Evolutionary conservation across 495 filamentous ascomycete species (phyloP), one percentile per base, ranked within the genome.

Genomic region (Tetracladium setigerum): DNA sequence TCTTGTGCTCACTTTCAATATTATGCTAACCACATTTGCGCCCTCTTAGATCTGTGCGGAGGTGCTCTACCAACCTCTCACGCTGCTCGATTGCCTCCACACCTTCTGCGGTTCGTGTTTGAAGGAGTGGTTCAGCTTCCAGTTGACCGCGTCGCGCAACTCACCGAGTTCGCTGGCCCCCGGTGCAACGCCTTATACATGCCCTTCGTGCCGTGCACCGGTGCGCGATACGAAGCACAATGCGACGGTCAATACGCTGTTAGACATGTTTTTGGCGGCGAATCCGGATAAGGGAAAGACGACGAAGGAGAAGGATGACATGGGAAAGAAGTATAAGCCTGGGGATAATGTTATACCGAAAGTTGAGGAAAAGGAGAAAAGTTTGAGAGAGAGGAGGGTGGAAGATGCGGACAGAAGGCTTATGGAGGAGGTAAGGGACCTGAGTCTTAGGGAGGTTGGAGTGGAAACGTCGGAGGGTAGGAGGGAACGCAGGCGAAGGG

Each of bases 51-150:
- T 98, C 55, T 98, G 92, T 67, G 90, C 90, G 49, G 92, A 98
- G 60, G 73, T 97, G 43, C 86, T 98, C 51, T 95, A 87, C 70
- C 87, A 95, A 62, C 92, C 92, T 15, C 79, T 97, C 49, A 95
- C 90, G 27, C 84, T 96, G 49, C 86, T 98, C 61, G 87, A 97
- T 71, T 98, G 92, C 63, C 81, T 98, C 1, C 92, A 98, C 69
- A 95, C 90, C 32, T 97, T 92, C 68, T 97, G 92, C 69, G 92
- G 88, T 47, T 83, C 86, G 24, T 98, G 92, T 61, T 63, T 96
- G 49, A 95, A 94, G 67, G 82, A 89, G 66, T 97, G 92, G 92
- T 98, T 98, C 67, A 72, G 70, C 42, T 82, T 69, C 44, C 73
- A 79, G 43, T 73, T 76, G 15, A 68, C 46, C 50, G 67, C 59